Evolutionary conservation across 1,284 basidiomycete species (phyloP).

Genomic region (Leccinum pallidistipes): DNA sequence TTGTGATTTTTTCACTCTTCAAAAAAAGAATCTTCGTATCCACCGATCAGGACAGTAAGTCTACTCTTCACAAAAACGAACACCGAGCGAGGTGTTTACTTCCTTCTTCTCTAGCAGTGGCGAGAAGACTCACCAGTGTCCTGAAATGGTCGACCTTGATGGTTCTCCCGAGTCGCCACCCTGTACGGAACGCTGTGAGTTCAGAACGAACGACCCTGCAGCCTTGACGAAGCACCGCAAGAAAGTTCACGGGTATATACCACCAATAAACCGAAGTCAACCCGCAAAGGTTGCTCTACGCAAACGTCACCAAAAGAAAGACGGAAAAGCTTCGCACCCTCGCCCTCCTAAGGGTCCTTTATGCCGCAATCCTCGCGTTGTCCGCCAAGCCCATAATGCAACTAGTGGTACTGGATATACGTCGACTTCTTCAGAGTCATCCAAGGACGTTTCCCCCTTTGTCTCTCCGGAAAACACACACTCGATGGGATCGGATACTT

Average conservation of each 20-base stretch:
- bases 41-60: conserved; percentile 26
- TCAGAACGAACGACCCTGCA: conserved; percentile 30
- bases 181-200: conserved; percentile 15
- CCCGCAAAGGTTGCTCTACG: neutral
- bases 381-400: neutral
- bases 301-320: neutral
- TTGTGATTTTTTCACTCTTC: conserved; percentile 26
- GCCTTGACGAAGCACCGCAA: conserved; percentile 32
- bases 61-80: neutral
- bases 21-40: conserved; percentile 27
- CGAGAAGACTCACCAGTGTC: conserved; percentile 25
- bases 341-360: neutral
- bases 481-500: neutral
- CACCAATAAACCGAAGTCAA: conserved; percentile 11
- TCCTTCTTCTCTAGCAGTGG: conserved; percentile 20
- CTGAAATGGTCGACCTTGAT: conserved; percentile 8
- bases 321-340: neutral
- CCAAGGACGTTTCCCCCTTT: neutral
- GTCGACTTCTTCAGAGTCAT: neutral
- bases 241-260: conserved; percentile 23
- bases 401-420: neutral
- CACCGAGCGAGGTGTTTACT: neutral
- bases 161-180: neutral
- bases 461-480: neutral
- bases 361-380: neutral